Evolutionary conservation across 306 rosid genomes (phyloP).

Genomic region (Quercus ilex): DNA sequence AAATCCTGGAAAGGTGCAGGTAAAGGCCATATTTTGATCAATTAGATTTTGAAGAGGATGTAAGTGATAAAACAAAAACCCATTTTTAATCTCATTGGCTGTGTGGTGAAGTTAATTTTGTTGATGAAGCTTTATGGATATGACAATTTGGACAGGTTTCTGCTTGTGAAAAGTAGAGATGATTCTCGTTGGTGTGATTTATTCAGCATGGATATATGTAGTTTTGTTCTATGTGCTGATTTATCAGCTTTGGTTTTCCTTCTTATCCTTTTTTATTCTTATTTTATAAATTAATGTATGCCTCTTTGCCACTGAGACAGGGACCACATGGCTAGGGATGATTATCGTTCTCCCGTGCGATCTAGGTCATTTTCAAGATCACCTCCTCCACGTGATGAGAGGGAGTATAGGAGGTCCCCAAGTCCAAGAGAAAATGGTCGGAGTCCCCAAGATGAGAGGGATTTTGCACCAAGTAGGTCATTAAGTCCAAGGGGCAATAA

Average conservation of each 20-base stretch:
- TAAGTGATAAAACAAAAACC: conserved; percentile 29
- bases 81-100: conserved; percentile 19
- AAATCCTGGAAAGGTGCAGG: conserved; percentile 92
- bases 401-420: conserved; percentile 51
- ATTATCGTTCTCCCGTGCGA: conserved; percentile 52
- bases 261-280: background rate
- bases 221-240: conserved; percentile 5
- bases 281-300: background rate
- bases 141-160: conserved; percentile 20
- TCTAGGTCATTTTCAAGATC: conserved; percentile 82
- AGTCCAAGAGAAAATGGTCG: conserved; percentile 55
- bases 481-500: conserved; percentile 49
- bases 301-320: conserved; percentile 29
- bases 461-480: conserved; percentile 45
- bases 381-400: conserved; percentile 44
- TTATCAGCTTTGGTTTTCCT: background rate
- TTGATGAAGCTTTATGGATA: conserved; percentile 24
- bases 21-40: conserved; percentile 74
- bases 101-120: conserved; percentile 10
- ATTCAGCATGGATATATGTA: background rate
- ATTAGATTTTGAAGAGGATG: conserved; percentile 64
- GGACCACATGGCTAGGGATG: conserved; percentile 60
- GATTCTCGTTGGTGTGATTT: conserved; percentile 6
- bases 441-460: conserved; percentile 45
- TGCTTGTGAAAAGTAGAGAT: conserved; percentile 15